Percentiles rank a stretch among this genome's conserved stretches.
Evolutionary conservation across 768 basidiomycete species (phyloP).

Genomic region (Suillus discolor): DNA sequence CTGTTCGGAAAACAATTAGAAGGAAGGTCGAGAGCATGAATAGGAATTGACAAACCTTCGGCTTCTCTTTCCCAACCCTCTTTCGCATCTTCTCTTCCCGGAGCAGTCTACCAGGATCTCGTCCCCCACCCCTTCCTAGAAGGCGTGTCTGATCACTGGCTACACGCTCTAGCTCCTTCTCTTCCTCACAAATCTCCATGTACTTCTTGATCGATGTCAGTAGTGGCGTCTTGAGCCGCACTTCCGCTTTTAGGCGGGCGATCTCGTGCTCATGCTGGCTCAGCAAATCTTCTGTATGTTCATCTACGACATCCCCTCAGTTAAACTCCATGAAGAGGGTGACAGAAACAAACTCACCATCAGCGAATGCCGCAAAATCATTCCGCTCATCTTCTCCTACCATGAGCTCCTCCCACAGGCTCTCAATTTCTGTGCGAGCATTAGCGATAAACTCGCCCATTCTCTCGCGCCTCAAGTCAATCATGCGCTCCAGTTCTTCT

Average conservation of each 20-base stretch:
- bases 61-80: conserved; percentile 89
- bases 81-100: conserved; percentile 98
- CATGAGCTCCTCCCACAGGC: conserved; percentile 87
- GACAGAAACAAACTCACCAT: conserved; percentile 54
- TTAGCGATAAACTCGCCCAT: conserved; percentile 84
- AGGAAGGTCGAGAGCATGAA: not conserved
- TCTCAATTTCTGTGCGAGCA: conserved; percentile 78
- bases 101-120: conserved; percentile 84
- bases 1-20: conserved; percentile 40
- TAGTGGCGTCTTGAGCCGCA: conserved; percentile 74
- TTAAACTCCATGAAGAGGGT: not conserved
- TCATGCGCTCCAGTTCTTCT: conserved; percentile 87
- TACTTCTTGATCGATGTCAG: conserved; percentile 82
- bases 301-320: conserved; percentile 48
- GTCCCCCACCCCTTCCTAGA: conserved; percentile 69
- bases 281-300: conserved; percentile 87
- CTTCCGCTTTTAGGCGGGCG: conserved; percentile 77
- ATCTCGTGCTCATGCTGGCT: conserved; percentile 87
- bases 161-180: conserved; percentile 82
- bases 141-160: conserved; percentile 83
- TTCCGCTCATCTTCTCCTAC: conserved; percentile 79
- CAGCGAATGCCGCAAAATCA: conserved; percentile 80
- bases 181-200: conserved; percentile 87
- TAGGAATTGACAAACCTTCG: conserved; percentile 59
- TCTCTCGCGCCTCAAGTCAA: conserved; percentile 83